Base-by-base conservation (phyloP, 371 early-diverging fungal species). In the Polyrhizophydium stewartii region DNA sequence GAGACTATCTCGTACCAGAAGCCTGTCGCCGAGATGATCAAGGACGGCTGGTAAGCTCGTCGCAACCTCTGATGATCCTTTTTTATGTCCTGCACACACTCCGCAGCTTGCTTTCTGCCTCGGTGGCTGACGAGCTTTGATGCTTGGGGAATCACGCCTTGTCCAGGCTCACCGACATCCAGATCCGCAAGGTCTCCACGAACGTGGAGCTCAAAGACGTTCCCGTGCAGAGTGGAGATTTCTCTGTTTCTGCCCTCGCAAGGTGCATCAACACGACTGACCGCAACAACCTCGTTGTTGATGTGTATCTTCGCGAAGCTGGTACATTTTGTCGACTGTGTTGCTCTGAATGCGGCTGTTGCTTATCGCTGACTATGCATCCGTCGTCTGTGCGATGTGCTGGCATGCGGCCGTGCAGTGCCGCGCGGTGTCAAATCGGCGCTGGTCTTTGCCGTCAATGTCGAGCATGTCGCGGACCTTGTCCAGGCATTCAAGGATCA, bases 391-490 rank as follows among this genome's bases (percentile, higher is more conserved):
- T 40, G 40, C 40, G 10, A 19, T 40, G 40, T 40, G 40, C 10
- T 40, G 40, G 12, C 40, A 40, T 19, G 10, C 19, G 19, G 12
- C 2, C 10, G 45, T 24, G 24, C 45, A 40, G 62, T 41, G 6
- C 30, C 63, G 50, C 33, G 49, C 10, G n/a, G 33, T 16, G 31
- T 61, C 24, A 57, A 67, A 33, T 56, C 66, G 0, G 92, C 93
- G 0, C 68, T 97, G 16, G 90, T 93, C 0, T 97, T 97, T 80
- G 95, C 94, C 0, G 89, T 87, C 0, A 87, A 92, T 68, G 86
- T 93, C 22, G 74, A 66, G 17, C 96, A 96, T 67, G 85, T 89
- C 1, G 56, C 81, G 10, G 68, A 59, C 13, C 68, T 96, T 22
- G 74, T 79, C 2, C 69, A 76, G 28, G 55, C 64, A 1, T 95